phyloP scores from a whole-genome alignment of 176 grass and related monocot species.

The Poa annua region DNA sequence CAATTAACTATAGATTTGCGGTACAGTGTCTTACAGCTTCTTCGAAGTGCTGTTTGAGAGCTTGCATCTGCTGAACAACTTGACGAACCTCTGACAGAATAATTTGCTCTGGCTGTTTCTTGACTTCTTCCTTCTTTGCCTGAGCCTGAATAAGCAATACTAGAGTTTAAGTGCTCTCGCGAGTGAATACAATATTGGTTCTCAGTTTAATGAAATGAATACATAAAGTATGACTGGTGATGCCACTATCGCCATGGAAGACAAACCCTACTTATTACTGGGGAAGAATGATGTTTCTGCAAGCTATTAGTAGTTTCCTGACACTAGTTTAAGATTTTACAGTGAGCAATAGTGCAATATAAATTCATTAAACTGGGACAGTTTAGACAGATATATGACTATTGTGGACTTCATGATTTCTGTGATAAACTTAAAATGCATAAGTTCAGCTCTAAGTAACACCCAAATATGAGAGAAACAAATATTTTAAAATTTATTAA shows the following conservation, averaged over 20 bases:
- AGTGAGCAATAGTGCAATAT: slow-evolving; percentile 5
- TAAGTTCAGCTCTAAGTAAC: not conserved
- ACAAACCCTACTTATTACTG: not conserved
- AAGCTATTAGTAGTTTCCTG: not conserved
- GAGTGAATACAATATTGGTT: not conserved
- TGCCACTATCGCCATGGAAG: not conserved
- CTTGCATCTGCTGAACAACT: slow-evolving; percentile 92
- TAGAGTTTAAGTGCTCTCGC: not conserved
- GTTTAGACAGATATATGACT: not conserved
- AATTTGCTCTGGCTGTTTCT: slow-evolving; percentile 68
- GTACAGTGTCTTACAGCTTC: slow-evolving; percentile 75
- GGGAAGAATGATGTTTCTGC: not conserved
- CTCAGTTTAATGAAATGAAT: not conserved
- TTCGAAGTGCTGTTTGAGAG: slow-evolving; percentile 78
- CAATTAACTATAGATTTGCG: slow-evolving; percentile 2
- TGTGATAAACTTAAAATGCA: slow-evolving; percentile 1
- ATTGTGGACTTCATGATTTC: slow-evolving; percentile 16
- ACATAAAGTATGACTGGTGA: not conserved
- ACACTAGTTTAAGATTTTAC: not conserved
- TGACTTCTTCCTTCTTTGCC: slow-evolving; percentile 58
- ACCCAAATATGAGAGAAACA: not conserved
- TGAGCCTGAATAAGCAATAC: slow-evolving; percentile 59
- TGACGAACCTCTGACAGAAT: slow-evolving; percentile 85
- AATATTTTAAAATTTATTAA: not conserved
- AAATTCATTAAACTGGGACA: not conserved